Evolutionary conservation across 257 asterid species (phyloP).

Genomic region (Jaltomata sinuosa): DNA sequence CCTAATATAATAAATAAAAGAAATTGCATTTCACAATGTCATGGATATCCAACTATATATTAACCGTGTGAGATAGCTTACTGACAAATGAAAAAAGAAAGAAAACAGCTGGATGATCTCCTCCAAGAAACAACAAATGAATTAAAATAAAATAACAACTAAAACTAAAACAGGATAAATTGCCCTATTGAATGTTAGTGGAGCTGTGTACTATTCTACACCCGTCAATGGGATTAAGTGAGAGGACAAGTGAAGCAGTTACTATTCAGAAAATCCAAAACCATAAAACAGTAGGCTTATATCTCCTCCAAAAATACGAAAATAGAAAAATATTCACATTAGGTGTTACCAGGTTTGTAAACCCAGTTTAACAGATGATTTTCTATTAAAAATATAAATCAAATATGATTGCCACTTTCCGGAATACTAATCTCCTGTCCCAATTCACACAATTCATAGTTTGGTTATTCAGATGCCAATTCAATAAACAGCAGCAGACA

Average conservation of each 20-base stretch:
- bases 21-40: neutral
- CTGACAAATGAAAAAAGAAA: neutral
- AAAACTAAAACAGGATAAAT: neutral
- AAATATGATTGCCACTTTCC: neutral
- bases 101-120: neutral
- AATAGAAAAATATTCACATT: neutral
- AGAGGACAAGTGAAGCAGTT: neutral
- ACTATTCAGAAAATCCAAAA: neutral
- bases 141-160: neutral
- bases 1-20: neutral
- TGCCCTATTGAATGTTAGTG: neutral
- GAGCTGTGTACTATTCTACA: neutral
- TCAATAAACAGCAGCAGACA: neutral
- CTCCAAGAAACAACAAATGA: neutral
- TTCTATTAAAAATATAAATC: neutral
- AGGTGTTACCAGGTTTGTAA: neutral
- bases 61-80: neutral
- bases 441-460: neutral
- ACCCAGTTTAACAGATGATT: neutral
- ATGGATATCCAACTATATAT: neutral
- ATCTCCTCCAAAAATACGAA: neutral
- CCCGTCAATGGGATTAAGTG: neutral
- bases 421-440: neutral
- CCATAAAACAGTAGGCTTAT: neutral
- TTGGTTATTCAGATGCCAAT: neutral